Evolutionary conservation across 1,284 basidiomycete genomes (phyloP), one percentile per base, ranked within the genome.

Genomic region (Cryptococcus sp.): DNA sequence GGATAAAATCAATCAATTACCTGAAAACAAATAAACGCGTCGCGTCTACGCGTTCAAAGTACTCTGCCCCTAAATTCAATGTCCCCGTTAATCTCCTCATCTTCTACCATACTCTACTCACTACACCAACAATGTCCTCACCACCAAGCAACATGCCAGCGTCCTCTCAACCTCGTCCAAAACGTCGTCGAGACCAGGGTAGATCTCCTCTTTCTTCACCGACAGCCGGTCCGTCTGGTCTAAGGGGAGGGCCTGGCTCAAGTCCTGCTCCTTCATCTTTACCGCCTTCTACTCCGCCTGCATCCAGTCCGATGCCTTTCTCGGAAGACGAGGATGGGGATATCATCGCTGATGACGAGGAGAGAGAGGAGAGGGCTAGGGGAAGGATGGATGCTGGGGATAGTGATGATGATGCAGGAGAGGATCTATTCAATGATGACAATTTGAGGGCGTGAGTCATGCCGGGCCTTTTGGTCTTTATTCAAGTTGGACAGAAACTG

Each of bases 251-350:
- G 24, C 42, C 56, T 18, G 57, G 66, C 21, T 66, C 68, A 1
- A 61, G 62, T 7, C 56, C 55, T 24, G 62, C 59, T 41, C 60
- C 60, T 22, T 68, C 69, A 2, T 69, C 72, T 24, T 65, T 68
- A 3, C 68, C 74, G 3, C 71, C 74, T 1, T 73, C 73, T 9
- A 64, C 73, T 1, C 76, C 77, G 0, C 75, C 75, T 18, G 76
- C 87, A 7, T 88, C 86, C 18, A 88, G 90, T 2, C 88, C 85
- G 2, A 80, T 83, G 1, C 85, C 86, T 0, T 91, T 92, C 69
- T 88, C 86, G 2, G 91, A 93, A 63, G 88, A 88, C 13, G 90
- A 90, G 44, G 89, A 91, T 40, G 85, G 85, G 49, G 87, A 89
- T 55, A 81, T 85, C 21, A 86, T 91, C 53, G 84, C 81, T 0